Evolutionary conservation across 2,329 filamentous ascomycete species (phyloP).

Genomic region (Harringtonia lauricola): DNA sequence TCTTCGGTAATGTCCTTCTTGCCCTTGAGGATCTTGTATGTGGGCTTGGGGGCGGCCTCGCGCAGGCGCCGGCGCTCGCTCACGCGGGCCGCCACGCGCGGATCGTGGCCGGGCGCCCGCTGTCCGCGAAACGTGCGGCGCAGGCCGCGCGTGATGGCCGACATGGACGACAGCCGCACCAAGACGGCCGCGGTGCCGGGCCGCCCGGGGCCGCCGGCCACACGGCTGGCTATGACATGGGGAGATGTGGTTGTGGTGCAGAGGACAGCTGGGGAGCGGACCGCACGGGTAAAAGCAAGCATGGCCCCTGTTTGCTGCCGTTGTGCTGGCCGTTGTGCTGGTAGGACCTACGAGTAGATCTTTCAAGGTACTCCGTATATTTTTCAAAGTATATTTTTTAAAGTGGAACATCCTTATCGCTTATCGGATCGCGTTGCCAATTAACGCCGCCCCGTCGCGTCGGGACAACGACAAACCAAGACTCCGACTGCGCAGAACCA

Average conservation of each 20-base stretch:
- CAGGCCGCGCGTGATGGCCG: conserved; percentile 13
- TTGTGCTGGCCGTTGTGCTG: too few relatives aligned
- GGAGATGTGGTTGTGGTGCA: too few relatives aligned
- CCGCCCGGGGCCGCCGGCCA: not conserved
- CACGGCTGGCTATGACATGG: too few relatives aligned
- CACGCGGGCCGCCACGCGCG: conserved; percentile 14
- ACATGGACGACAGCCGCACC: conserved; percentile 11
- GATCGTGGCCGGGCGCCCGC: conserved; percentile 5
- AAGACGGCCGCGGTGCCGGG: not conserved
- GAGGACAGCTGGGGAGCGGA: too few relatives aligned
- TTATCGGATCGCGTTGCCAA: conserved; percentile 5
- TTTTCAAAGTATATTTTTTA: not conserved
- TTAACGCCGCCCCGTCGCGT: too few relatives aligned
- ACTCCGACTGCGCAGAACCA: too few relatives aligned
- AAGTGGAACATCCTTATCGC: conserved; percentile 4
- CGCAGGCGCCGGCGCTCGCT: conserved; percentile 17
- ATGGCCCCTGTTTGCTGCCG: too few relatives aligned
- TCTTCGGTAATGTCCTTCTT: conserved; percentile 40
- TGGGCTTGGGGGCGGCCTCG: conserved; percentile 14
- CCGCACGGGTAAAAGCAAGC: too few relatives aligned
- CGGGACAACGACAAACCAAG: too few relatives aligned
- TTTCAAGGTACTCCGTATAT: too few relatives aligned
- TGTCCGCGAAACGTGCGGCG: conserved; percentile 12
- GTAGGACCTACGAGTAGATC: too few relatives aligned
- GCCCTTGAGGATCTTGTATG: conserved; percentile 30